Evolutionary conservation across 768 basidiomycete genomes (phyloP), one percentile per base, ranked within the genome.

Genomic region (Flagelloscypha sp.): DNA sequence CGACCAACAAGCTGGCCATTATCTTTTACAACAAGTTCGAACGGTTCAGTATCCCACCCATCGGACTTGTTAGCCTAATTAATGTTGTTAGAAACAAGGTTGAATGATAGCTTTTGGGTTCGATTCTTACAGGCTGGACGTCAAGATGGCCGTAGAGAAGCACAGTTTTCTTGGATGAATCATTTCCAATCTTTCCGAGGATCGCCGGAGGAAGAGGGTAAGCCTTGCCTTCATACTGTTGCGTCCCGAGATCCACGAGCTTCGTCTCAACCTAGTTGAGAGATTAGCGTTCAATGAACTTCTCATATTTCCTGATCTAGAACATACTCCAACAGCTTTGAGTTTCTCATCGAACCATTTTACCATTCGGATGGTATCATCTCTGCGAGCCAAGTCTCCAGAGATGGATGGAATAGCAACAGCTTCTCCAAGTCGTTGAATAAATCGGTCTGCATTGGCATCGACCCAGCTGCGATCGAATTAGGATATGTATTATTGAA

Each of bases 81-180:
- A 5, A 12, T 10, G 33, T 11, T 2, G 18, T 15, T 27, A 27
- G 10, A 36, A 29, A 17, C 4, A 20, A 30, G 8, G 30, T n/a
- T 17, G 12, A 31, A 31, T 17, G n/a, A 36, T 27, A 19, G 24
- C 8, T 23, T 25, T 25, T 35, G 24, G 1, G 5, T 9, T 19
- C 21, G 25, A 17, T 22, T 58, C 76, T 33, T 41, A 86, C 85
- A 7, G 93, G 92, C 49, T 95, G 93, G 6, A 95, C 93, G 52
- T 95, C 92, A 51, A 88, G 94, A 56, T 97, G 93, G 2, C 89
- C 93, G 53, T 97, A 97, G 21, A 97, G 61, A 19, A 94, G 70
- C 22, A 97, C 77, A 0, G 92, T 98, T 73, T 86, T 93, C 77
- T 97, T 97, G 51, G 64, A 74, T 10, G 76, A 77, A 57, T 95